phyloP scores from a whole-genome alignment of 108 stramenopile genomes.

The Chaetoceros muelleri region DNA sequence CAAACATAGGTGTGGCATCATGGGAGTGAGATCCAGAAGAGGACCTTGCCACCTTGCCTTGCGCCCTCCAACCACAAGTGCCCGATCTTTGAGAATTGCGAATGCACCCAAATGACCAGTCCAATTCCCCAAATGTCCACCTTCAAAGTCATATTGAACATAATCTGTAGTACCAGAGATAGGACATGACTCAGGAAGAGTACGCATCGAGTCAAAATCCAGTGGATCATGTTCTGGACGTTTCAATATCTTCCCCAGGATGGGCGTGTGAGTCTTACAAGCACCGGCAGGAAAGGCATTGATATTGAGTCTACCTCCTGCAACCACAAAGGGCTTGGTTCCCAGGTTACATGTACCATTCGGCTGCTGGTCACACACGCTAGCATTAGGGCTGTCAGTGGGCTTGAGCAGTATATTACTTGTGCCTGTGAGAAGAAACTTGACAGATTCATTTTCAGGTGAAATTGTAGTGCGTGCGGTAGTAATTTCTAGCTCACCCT shows the following conservation, averaged over 20 bases:
- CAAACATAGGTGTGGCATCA: conserved; percentile 7
- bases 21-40: conserved; percentile 1
- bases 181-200: neutral
- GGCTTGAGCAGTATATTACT: neutral
- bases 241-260: neutral
- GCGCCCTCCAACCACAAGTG: neutral
- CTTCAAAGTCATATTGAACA: neutral
- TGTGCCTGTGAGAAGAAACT: neutral
- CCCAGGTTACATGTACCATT: conserved; percentile 36
- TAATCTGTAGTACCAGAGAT: neutral
- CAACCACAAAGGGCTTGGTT: conserved; percentile 46
- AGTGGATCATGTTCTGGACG: neutral
- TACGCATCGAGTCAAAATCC: neutral
- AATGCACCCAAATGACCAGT: conserved; percentile 7
- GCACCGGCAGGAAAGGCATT: conserved; percentile 18
- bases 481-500: neutral
- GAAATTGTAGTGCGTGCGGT: neutral
- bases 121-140: conserved; percentile 1
- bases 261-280: conserved; percentile 1
- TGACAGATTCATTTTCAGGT: neutral
- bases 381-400: neutral
- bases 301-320: conserved; percentile 41
- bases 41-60: conserved; percentile 3
- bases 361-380: conserved; percentile 1
- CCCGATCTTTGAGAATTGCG: neutral